Conservation (phyloP, 257 asterid genomes). For the Solanum piurae region DNA sequence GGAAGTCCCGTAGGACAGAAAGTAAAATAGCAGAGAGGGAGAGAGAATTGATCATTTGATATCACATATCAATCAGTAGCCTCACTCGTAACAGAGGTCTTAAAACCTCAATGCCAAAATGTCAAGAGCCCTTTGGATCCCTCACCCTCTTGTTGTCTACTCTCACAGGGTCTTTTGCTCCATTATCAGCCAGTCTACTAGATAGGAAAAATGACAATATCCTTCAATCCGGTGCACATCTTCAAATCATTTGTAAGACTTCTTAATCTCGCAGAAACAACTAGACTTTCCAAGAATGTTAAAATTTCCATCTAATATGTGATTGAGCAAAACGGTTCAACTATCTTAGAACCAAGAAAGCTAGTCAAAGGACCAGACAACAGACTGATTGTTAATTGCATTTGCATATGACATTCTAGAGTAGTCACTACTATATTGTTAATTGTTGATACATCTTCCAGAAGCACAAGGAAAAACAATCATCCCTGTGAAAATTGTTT, state of each 20-base stretch:
- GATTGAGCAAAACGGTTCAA: neutral
- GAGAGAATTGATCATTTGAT: neutral
- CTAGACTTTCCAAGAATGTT: neutral
- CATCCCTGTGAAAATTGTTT: neutral
- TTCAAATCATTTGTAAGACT: neutral
- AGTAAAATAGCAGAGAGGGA: neutral
- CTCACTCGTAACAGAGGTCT: neutral
- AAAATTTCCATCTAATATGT: neutral
- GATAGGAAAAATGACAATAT: neutral
- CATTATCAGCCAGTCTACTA: neutral
- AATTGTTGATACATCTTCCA: neutral
- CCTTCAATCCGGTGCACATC: neutral
- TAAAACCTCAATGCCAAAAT: neutral
- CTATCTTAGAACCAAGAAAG: neutral
- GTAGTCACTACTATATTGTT: neutral
- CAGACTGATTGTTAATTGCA: neutral
- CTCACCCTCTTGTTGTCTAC: neutral
- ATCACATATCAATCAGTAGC: neutral
- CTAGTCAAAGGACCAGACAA: neutral
- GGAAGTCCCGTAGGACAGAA: too few species aligned
- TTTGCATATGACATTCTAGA: neutral
- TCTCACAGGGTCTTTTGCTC: neutral
- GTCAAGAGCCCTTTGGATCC: neutral
- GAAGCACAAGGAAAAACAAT: neutral
- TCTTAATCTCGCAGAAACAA: neutral